These are phyloP conservation scores for Diaporthe amygdali DNA, from an alignment of 2,329 filamentous ascomycete genomes.

Conservation along the genomic window DNA sequence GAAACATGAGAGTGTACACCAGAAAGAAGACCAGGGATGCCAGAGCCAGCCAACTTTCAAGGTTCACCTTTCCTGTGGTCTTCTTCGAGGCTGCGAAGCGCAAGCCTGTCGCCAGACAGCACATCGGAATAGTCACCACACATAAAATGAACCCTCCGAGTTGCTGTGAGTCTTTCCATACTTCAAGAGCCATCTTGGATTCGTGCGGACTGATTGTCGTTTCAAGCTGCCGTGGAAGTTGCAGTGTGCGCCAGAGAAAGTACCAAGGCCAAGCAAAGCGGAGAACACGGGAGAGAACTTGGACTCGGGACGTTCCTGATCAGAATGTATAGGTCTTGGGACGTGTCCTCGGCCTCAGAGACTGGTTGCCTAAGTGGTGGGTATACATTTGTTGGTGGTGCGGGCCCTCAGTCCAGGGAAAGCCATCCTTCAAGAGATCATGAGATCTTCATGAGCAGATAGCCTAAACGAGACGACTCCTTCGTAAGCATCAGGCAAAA, in stretches of 20 bases:
- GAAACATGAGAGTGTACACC: not conserved
- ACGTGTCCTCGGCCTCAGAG: not conserved
- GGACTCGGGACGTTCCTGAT: not conserved
- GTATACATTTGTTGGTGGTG: too few species aligned
- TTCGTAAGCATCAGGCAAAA: not conserved
- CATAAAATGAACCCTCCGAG: not conserved
- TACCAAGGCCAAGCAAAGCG: not conserved
- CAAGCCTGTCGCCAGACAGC: not conserved
- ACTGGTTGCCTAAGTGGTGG: too few species aligned
- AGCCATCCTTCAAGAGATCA: too few species aligned
- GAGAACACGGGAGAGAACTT: not conserved
- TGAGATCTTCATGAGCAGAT: not conserved
- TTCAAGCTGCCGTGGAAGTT: too few species aligned
- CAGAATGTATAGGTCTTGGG: not conserved
- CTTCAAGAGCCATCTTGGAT: not conserved
- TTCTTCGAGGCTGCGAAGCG: not conserved
- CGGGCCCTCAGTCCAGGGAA: too few species aligned
- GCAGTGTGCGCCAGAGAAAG: not conserved
- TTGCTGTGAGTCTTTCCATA: not conserved
- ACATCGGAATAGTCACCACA: not conserved
- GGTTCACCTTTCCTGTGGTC: not conserved
- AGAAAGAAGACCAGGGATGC: not conserved
- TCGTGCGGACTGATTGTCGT: too few species aligned
- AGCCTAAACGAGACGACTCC: not conserved
- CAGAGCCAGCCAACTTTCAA: not conserved